Percentiles rank a stretch among this genome's conserved stretches.
These are phyloP conservation scores for Echria macrotheca DNA, from an alignment of 495 filamentous ascomycete genomes.

Conservation along the genomic window DNA sequence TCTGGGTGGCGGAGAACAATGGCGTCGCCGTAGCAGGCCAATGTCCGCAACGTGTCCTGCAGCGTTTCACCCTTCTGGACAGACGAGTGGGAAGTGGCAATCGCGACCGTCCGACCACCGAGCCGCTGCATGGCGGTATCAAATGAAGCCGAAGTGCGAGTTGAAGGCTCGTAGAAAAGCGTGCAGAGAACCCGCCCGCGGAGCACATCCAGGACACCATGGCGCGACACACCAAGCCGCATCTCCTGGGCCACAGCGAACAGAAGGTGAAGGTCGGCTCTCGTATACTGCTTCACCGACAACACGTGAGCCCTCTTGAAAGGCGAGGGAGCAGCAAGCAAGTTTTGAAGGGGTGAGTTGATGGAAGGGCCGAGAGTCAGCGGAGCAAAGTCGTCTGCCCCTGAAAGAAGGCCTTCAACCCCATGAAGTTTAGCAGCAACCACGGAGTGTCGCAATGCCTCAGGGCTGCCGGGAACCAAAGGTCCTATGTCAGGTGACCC, in stretches of 20 bases:
- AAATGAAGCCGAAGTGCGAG: conserved; percentile 91
- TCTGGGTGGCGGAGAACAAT: conserved; percentile 90
- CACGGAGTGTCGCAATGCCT: too few species aligned
- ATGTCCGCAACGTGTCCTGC: conserved; percentile 87
- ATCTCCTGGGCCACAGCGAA: conserved; percentile 97
- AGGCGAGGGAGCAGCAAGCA: conserved; percentile 66
- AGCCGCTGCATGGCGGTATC: conserved; percentile 97
- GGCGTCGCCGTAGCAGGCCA: conserved; percentile 90
- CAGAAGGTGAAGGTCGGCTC: conserved; percentile 80
- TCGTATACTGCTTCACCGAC: conserved; percentile 82
- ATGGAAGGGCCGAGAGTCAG: conserved; percentile 33
- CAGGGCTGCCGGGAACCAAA: too few species aligned
- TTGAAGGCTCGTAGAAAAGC: conserved; percentile 97
- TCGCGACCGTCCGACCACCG: conserved; percentile 73
- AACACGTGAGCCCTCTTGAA: conserved; percentile 85
- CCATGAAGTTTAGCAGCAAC: too few species aligned
- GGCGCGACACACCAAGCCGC: conserved; percentile 83
- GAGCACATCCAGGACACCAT: conserved; percentile 82
- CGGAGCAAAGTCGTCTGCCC: conserved; percentile 51
- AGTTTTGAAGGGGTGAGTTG: conserved; percentile 50
- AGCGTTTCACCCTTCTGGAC: conserved; percentile 90
- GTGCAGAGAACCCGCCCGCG: conserved; percentile 80
- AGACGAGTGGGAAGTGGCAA: conserved; percentile 74
- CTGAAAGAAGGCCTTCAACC: background rate
- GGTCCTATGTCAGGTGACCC: too few species aligned